Percentiles rank a stretch among this genome's conserved stretches.
phyloP scores from a whole-genome alignment of 805 yeast genomes.

The Wickerhamiella kurtzmanii region DNA sequence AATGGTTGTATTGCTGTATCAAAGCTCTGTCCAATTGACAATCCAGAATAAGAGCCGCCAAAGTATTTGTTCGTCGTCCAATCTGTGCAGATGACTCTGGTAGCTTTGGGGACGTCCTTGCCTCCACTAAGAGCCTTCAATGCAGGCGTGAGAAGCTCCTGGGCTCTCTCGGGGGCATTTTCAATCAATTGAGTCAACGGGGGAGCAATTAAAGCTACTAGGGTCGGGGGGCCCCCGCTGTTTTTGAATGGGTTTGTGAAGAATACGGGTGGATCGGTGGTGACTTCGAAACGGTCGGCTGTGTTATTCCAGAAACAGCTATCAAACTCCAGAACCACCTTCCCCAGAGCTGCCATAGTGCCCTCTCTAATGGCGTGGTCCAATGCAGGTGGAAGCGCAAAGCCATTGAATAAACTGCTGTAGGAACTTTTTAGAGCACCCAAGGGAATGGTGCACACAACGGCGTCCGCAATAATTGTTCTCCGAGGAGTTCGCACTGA shows the following conservation, averaged over 20 bases:
- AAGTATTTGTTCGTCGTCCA: slow-evolving; percentile 65
- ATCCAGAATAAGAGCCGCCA: slow-evolving; percentile 64
- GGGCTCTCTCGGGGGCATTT: slow-evolving; percentile 36
- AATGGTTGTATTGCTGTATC: slow-evolving; percentile 43
- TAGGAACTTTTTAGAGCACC: slow-evolving; percentile 36
- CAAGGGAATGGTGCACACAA: slow-evolving; percentile 64
- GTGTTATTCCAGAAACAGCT: slow-evolving; percentile 44
- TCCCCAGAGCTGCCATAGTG: slow-evolving; percentile 58
- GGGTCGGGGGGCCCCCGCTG: slow-evolving; percentile 32
- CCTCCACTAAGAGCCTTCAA: slow-evolving; percentile 20
- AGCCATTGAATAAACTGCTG: slow-evolving; percentile 33
- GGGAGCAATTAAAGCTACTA: slow-evolving; percentile 52
- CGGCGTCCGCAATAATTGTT: slow-evolving; percentile 34
- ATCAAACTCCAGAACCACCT: slow-evolving; percentile 55
- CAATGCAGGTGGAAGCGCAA: slow-evolving; percentile 35
- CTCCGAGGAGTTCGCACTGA: slow-evolving; percentile 26
- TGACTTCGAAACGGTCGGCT: slow-evolving; percentile 36
- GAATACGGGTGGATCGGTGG: slow-evolving; percentile 45
- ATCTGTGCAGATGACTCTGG: slow-evolving; percentile 32
- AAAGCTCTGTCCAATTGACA: slow-evolving; percentile 58
- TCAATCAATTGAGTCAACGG: slow-evolving; percentile 52
- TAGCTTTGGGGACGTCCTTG: slow-evolving; percentile 28
- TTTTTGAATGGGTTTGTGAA: slow-evolving; percentile 44
- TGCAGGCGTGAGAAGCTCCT: slow-evolving; percentile 47
- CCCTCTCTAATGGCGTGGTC: slow-evolving; percentile 32